phyloP scores from a whole-genome alignment of 2,329 filamentous ascomycete species.

The Scopulariopsis brevicaulis region DNA sequence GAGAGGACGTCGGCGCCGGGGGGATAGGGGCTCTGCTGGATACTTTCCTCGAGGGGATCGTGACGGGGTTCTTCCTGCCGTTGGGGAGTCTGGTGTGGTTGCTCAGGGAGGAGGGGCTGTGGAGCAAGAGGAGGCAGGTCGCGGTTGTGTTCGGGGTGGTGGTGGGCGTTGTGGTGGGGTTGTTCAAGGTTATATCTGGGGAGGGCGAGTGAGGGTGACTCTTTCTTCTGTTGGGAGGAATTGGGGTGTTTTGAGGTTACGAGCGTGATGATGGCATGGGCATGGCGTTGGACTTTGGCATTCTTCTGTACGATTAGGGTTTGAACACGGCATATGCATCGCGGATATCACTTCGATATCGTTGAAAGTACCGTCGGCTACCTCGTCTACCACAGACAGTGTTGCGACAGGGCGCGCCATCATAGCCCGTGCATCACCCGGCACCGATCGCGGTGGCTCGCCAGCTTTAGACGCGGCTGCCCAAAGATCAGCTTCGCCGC shows the following conservation, averaged over 20 bases:
- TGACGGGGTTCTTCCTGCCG: conserved; percentile 93
- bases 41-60: conserved; percentile 75
- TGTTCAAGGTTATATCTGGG: conserved; percentile 21
- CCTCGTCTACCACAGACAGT: background rate
- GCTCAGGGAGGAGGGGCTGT: conserved; percentile 76
- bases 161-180: conserved; percentile 19
- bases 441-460: too few species aligned
- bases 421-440: background rate
- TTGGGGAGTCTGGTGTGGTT: conserved; percentile 78
- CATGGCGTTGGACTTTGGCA: background rate
- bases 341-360: background rate
- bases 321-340: background rate
- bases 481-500: too few species aligned
- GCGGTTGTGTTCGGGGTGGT: conserved; percentile 74
- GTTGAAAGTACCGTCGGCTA: background rate
- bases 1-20: conserved; percentile 36
- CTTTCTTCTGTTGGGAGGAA: background rate
- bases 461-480: too few species aligned
- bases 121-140: conserved; percentile 72
- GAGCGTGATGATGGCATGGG: background rate
- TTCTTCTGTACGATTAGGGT: background rate
- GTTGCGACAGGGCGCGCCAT: background rate
- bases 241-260: background rate
- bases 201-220: conserved; percentile 5
- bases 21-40: conserved; percentile 53